Evolutionary conservation across 2,329 filamentous ascomycete genomes (phyloP), one percentile per base, ranked within the genome.

Genomic region (Bipolaris bicolor): DNA sequence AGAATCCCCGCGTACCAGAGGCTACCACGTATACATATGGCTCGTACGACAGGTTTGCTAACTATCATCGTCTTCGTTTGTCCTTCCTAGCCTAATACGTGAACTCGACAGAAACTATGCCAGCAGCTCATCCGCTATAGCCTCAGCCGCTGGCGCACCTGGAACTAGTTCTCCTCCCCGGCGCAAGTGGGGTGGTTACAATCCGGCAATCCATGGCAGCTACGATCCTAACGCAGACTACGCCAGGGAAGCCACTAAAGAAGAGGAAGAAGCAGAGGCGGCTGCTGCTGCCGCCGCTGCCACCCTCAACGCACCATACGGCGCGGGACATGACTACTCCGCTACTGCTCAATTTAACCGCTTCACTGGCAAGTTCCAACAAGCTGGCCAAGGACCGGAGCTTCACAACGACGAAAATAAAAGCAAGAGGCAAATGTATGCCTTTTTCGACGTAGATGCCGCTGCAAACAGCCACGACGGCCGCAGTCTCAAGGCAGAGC

Each of bases 211-310:
- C 44, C 95, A 99, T 75, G 95, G 95, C 67, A 90, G 93, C 79
- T 99, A 97, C 80, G 95, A 99, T 70, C 92, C 93, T 3, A 95
- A 89, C 58, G 94, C 95, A n/a, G 90, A 92, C 80, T 99, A 99
- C 75, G 94, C 95, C 10, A 82, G 58, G 47, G 67, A 69, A 56
- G 71, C 72, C 3, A 52, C 84, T 63, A 74, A 80, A 20, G 77
- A 75, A 41, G 69, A 76, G 43, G 75, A 80, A 49, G 67, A 72
- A 29, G 62, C 63, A 20, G 70, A 70, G 49, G 62, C 69, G 54
- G 61, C 70, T 48, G 57, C 60, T 11, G 29, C 29, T 5, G 62
- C 69, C 53, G 61, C 70, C 50, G 49, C 72, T 29, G 67, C 67
- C 18, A 74, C 77, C 15, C 56, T 59, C 33, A 62, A 64, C 31